Conservation (phyloP, 139 green algal species). For the Astrephomene gubernaculifera region DNA sequence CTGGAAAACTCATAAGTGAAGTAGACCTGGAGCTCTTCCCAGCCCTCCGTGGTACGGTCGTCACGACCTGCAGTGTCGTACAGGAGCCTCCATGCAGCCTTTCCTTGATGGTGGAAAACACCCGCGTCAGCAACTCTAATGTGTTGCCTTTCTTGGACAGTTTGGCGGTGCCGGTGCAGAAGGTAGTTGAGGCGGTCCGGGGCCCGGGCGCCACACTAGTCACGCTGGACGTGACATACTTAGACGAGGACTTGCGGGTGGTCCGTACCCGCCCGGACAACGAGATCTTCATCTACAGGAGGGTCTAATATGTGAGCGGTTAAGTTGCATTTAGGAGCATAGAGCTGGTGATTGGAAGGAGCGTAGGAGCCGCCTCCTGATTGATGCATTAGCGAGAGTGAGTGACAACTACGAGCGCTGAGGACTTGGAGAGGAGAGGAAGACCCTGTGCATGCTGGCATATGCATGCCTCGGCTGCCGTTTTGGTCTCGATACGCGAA, state of each 20-base stretch:
- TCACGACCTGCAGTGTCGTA: constrained; percentile 47
- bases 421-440: no score
- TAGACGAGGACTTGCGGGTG: constrained; percentile 48
- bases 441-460: no score
- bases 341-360: no score
- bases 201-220: constrained; percentile 23
- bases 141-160: constrained; percentile 48
- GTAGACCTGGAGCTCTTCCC: constrained; percentile 55
- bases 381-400: no score
- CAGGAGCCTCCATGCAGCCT: constrained; percentile 29
- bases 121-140: constrained; percentile 44
- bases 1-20: constrained; percentile 42
- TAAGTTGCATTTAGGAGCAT: no score
- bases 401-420: no score
- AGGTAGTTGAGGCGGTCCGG: constrained; percentile 36
- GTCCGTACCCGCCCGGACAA: constrained; percentile 41
- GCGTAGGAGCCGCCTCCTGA: no score
- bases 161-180: constrained; percentile 49
- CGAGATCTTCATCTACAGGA: constrained; percentile 52
- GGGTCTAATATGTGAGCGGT: no score
- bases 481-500: no score
- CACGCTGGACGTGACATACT: constrained; percentile 34
- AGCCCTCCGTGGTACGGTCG: constrained; percentile 41
- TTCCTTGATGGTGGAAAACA: constrained; percentile 44
- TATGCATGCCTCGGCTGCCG: no score